A percentile compares a stretch with the other conserved stretches of the same genome.
These are phyloP conservation scores for Sergeia podlipaevii DNA, from an alignment of 208 protist species.

Conservation along the genomic window DNA sequence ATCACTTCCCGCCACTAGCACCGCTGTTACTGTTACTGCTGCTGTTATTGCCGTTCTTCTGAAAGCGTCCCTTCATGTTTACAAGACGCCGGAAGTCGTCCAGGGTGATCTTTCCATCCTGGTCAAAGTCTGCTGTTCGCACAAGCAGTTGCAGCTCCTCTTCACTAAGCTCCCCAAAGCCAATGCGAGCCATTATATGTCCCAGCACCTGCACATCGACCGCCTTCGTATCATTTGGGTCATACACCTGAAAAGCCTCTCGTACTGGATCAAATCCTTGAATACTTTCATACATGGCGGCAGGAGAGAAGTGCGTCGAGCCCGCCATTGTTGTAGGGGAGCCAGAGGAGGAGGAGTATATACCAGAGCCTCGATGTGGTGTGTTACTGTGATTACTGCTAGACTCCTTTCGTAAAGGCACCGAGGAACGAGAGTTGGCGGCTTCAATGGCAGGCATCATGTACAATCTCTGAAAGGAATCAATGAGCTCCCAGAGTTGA, in stretches of 20 bases:
- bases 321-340: no score
- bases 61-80: constrained; percentile 57
- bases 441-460: constrained; percentile 1
- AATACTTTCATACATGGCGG: constrained; percentile 21
- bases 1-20: no score
- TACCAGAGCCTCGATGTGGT: no score
- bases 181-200: constrained; percentile 84
- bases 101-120: constrained; percentile 89
- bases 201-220: constrained; percentile 78
- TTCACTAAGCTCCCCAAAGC: constrained; percentile 75
- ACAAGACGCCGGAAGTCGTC: constrained; percentile 89
- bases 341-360: no score
- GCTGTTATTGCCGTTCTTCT: no score
- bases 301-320: not conserved
- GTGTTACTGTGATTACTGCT: no score
- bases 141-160: constrained; percentile 88
- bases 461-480: constrained; percentile 65
- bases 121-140: constrained; percentile 90
- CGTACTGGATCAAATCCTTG: constrained; percentile 67
- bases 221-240: constrained; percentile 73
- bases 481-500: constrained; percentile 85
- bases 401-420: no score
- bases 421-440: not conserved
- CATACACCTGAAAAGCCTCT: constrained; percentile 91
- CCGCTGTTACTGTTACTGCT: no score